Base-by-base conservation (phyloP, 106 monocot genomes). In the Amphibolis antarctica region DNA sequence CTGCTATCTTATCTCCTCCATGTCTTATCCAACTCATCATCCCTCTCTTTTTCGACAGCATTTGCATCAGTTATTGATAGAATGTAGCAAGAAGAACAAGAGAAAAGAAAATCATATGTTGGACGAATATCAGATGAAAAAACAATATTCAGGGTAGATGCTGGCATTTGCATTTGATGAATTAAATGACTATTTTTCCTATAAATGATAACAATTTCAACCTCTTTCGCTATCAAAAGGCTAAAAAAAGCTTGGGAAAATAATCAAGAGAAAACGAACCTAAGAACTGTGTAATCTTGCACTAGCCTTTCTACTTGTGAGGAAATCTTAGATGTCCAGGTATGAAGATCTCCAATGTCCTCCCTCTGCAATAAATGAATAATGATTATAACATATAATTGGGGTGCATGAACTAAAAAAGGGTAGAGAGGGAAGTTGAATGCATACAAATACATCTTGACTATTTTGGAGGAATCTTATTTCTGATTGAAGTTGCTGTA, bases 291-390 rank as follows among this genome's bases (percentile, higher is more conserved):
- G 71, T 77, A 88, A 44, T 88, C 79, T 65, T 64, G 59, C 36
- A 80, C 18, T 42, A 87, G 60, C 31, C 77, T 56, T 17, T 87
- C 73, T 55, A 92, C 47, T 53, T 80, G 75, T 59, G 63, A 80
- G 60, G 82, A 82, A 82, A 76, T 50, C 29, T 73, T 9, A 28
- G 52, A 28, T 76, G 77, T 92, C 92, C 92, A 92, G 48, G 70
- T 53, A 10, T 69, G 68, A 19, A 92, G 72, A 26, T 82, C 87
- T 71, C 55, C 80, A 68, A 88, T 70, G 23, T 80, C 77, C 30
- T 71, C 75, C 42, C 56, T 74, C 92, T 92, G 71, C 51, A 81
- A 69, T 17, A 23, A 71, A 67, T 13, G 21, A 66, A 68, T 1
- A 46, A 22, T 60, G 20, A 29, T 13, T 52, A 53, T 36, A 36